These are phyloP conservation scores for Fusarium penzigii DNA, from an alignment of 2,329 filamentous ascomycete genomes.

Conservation along the genomic window DNA sequence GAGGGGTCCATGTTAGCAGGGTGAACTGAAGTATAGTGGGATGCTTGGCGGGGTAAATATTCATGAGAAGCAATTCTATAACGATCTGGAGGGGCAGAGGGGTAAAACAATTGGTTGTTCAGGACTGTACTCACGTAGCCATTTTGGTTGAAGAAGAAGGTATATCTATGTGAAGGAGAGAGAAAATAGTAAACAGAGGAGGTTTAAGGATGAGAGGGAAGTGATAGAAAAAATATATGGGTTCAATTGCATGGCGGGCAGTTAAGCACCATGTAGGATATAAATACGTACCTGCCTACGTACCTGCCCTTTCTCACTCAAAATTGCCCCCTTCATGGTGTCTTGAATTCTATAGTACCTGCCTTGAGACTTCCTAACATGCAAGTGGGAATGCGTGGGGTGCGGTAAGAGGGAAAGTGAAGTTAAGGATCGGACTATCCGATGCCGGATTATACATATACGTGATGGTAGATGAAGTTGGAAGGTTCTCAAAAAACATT, in stretches of 20 bases:
- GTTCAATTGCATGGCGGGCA: neutral
- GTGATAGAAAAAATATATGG: neutral
- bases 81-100: neutral
- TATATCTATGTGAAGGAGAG: constrained; percentile 2
- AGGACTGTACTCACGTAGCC: constrained; percentile 34
- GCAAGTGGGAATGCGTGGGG: neutral
- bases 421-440: neutral
- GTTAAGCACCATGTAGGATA: neutral
- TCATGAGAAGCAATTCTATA: neutral
- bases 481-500: neutral
- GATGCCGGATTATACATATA: neutral
- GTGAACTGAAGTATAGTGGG: constrained; percentile 12
- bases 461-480: neutral
- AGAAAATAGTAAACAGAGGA: constrained; percentile 4
- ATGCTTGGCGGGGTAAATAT: neutral
- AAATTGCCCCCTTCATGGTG: too few species aligned
- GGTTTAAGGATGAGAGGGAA: constrained; percentile 1
- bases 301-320: too few species aligned
- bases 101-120: neutral
- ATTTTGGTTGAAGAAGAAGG: constrained; percentile 23
- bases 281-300: neutral
- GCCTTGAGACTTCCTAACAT: neutral
- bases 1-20: constrained; percentile 13
- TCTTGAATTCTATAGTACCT: neutral
- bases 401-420: neutral